Base-by-base conservation (phyloP, 2,329 filamentous ascomycete species). In the Boeremia lycopersici region DNA sequence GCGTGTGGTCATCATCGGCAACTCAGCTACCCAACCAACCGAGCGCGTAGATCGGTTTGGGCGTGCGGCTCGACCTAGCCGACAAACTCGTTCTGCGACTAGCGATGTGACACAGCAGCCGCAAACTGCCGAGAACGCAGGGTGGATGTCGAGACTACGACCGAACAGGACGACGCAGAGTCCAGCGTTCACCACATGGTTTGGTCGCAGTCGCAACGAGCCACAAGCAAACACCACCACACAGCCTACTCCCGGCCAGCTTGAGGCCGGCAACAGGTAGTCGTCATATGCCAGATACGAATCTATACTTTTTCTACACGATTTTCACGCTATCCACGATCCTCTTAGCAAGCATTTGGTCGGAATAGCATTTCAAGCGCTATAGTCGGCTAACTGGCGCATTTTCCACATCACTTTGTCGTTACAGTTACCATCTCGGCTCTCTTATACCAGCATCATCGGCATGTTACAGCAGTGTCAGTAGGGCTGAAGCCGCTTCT, bases 191-290 rank as follows among this genome's bases (percentile, higher is more conserved):
- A 53, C 65, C 11, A 66, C 50, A 48, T 72, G 68, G 68, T 69
- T 73, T 35, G 61, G 66, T 11, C 67, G 71, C 41, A 48, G 60
- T 26, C 59, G 57, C 38, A 57, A 55, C 34, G 56, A 57, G 46
- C 57, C 56, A n/a, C 60, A 66, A 25, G 53, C 48, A 26, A 35
- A 45, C 13, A 54, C 55, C 15, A 44, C 48, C 3, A 38, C 63
- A 9, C 65, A 68, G 35, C 64, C 69, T 25, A 74, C 72, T 3
- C 72, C 72, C n/a, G 60, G 57, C 35, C 72, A 75, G 58, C 72
- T 75, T 38, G 72, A 75, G 56, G 71, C 72, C 42, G 72, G 70
- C 35, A 70, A 64, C 45, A 67, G 71, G 63, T 73, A 55, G 46
- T 41, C 36, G 47, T 6, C 41, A 47, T 29, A 41, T 50, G 42